Percentiles rank a stretch among this genome's conserved stretches.
phyloP scores from a whole-genome alignment of 495 filamentous ascomycete genomes.

The Penicillium salamii region DNA sequence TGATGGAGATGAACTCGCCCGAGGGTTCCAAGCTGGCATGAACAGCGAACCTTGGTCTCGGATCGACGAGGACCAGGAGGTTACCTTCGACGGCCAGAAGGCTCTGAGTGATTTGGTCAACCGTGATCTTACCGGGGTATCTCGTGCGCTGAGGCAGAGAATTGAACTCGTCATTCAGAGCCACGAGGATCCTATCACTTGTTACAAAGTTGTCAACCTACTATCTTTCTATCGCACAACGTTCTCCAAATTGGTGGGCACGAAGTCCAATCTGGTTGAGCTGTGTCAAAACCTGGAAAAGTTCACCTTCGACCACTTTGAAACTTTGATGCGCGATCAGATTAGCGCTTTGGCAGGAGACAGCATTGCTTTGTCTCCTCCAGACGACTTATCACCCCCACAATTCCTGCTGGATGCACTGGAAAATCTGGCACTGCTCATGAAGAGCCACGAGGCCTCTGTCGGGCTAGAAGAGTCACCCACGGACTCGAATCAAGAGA shows the following conservation, averaged over 20 bases:
- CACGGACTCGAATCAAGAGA: constrained; percentile 36
- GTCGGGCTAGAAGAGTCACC: constrained; percentile 54
- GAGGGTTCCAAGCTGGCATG: constrained; percentile 77
- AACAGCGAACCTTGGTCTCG: constrained; percentile 85
- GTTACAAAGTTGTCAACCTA: constrained; percentile 86
- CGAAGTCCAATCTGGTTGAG: constrained; percentile 66
- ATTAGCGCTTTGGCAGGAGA: constrained; percentile 70
- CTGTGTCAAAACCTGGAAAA: constrained; percentile 66
- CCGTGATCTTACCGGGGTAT: constrained; percentile 76
- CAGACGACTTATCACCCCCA: constrained; percentile 67
- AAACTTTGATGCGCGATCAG: constrained; percentile 72
- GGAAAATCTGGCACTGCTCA: constrained; percentile 65
- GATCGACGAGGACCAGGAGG: constrained; percentile 55
- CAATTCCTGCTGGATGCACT: constrained; percentile 82
- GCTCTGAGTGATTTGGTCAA: constrained; percentile 87
- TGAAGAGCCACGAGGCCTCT: constrained; percentile 83
- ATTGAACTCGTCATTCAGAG: constrained; percentile 89
- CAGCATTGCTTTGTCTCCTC: constrained; percentile 49
- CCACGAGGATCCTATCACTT: constrained; percentile 83
- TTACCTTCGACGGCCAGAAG: constrained; percentile 74
- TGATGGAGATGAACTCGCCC: constrained; percentile 87
- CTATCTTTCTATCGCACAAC: constrained; percentile 85
- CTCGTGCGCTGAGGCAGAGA: constrained; percentile 72
- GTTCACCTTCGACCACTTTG: constrained; percentile 80
- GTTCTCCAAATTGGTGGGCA: constrained; percentile 74